Evolutionary conservation across 768 basidiomycete species (phyloP).

Genomic region (Rhodocollybia butyracea): DNA sequence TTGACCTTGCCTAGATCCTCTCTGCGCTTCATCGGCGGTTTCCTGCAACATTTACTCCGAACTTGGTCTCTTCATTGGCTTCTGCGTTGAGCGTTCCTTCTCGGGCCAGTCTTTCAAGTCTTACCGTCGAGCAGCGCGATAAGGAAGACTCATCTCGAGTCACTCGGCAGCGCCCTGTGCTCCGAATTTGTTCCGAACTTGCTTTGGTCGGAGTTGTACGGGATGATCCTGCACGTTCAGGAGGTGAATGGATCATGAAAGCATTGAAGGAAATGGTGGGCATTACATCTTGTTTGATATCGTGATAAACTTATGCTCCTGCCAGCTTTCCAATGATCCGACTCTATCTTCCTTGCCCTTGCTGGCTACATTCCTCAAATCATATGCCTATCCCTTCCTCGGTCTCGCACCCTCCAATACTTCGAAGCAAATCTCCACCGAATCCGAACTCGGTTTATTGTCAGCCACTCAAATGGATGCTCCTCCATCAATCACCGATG

Average conservation of each 20-base stretch:
- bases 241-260: slow-evolving; percentile 90
- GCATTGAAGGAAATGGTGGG: slow-evolving; percentile 79
- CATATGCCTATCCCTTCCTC: slow-evolving; percentile 85
- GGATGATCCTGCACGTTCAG: slow-evolving; percentile 66
- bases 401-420: slow-evolving; percentile 58
- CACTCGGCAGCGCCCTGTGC: slow-evolving; percentile 75
- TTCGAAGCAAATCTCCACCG: slow-evolving; percentile 56
- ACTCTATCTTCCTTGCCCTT: slow-evolving; percentile 84
- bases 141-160: slow-evolving; percentile 86
- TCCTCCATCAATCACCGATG: slow-evolving; percentile 21
- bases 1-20: slow-evolving; percentile 57
- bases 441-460: slow-evolving; percentile 54
- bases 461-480: slow-evolving; percentile 33
- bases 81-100: slow-evolving; percentile 58
- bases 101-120: slow-evolving; percentile 48
- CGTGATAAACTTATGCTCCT: slow-evolving; percentile 10
- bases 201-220: slow-evolving; percentile 83
- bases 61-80: slow-evolving; percentile 58
- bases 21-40: slow-evolving; percentile 88
- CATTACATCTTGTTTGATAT: slow-evolving; percentile 6
- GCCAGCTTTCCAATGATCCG: slow-evolving; percentile 84
- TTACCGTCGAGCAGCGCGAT: slow-evolving; percentile 79
- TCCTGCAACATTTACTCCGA: slow-evolving; percentile 72
- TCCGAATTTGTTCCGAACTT: slow-evolving; percentile 87
- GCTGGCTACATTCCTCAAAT: slow-evolving; percentile 88